phyloP scores from a whole-genome alignment of 768 basidiomycete species.

The Leccinum variicolor region DNA sequence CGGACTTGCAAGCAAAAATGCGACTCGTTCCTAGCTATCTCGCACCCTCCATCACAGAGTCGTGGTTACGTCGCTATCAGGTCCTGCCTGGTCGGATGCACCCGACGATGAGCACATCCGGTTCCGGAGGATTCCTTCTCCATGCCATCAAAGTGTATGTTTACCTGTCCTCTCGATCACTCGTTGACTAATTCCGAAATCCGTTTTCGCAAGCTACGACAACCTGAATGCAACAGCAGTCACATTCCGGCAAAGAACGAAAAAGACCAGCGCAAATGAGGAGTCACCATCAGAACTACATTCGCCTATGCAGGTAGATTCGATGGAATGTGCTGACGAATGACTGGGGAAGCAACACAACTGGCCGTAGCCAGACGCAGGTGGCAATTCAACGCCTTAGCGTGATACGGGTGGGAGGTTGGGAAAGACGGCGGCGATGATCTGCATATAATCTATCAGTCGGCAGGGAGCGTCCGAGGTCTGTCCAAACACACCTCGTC shows the following conservation, averaged over 20 bases:
- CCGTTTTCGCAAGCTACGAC: constrained; percentile 48
- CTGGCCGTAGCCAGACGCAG: background rate
- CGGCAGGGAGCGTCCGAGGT: background rate
- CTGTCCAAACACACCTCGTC: constrained; percentile 67
- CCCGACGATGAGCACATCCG: constrained; percentile 89
- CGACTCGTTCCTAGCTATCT: constrained; percentile 66
- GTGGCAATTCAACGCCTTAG: background rate
- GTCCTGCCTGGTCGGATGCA: constrained; percentile 96
- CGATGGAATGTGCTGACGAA: constrained; percentile 1
- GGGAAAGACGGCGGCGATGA: constrained; percentile 61
- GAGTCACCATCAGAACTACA: constrained; percentile 1
- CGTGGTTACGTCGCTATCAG: constrained; percentile 89
- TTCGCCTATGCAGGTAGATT: constrained; percentile 18
- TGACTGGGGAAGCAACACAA: background rate
- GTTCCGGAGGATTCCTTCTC: constrained; percentile 85
- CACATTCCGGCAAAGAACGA: constrained; percentile 41
- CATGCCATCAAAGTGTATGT: constrained; percentile 83
- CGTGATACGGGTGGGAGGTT: constrained; percentile 32
- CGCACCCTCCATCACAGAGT: constrained; percentile 77
- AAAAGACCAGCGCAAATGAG: constrained; percentile 14
- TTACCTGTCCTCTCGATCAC: background rate
- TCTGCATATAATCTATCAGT: constrained; percentile 32
- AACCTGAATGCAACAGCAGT: constrained; percentile 60
- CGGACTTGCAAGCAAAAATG: constrained; percentile 71
- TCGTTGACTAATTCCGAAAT: background rate